Conservation (phyloP, 2,329 filamentous ascomycete species). For the Trematosphaeria pertusa region DNA sequence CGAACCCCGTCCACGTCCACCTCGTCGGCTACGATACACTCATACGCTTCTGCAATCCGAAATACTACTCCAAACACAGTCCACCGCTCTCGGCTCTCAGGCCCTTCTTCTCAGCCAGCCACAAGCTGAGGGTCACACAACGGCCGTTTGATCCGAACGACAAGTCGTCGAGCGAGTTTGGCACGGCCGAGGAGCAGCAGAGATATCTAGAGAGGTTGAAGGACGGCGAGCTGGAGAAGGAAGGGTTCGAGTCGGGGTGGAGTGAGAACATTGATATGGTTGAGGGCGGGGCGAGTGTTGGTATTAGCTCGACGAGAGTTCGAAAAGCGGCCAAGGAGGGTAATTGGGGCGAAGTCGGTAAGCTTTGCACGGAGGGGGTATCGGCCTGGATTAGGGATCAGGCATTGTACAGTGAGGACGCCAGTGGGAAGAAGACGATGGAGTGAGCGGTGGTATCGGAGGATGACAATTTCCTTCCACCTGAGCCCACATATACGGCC, state of each 20-base stretch:
- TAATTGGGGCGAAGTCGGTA: constrained; percentile 57
- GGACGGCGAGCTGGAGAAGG: constrained; percentile 55
- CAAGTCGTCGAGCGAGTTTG: constrained; percentile 62
- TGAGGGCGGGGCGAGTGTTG: constrained; percentile 55
- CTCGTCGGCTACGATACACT: constrained; percentile 80
- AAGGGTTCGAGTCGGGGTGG: constrained; percentile 67
- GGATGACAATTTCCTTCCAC: too few species aligned
- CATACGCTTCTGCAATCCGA: constrained; percentile 73
- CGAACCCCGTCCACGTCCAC: constrained; percentile 64
- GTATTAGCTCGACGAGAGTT: constrained; percentile 67
- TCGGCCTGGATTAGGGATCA: constrained; percentile 64
- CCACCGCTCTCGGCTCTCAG: constrained; percentile 62
- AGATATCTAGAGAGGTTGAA: constrained; percentile 61
- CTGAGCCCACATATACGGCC: too few species aligned
- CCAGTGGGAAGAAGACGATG: constrained; percentile 46
- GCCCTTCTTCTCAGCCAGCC: constrained; percentile 67
- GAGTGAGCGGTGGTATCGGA: constrained; percentile 27
- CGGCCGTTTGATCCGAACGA: constrained; percentile 56
- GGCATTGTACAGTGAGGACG: constrained; percentile 60
- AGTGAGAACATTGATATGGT: constrained; percentile 66
- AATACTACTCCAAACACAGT: constrained; percentile 66
- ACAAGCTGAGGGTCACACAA: constrained; percentile 69
- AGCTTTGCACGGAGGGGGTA: constrained; percentile 65
- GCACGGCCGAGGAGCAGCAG: constrained; percentile 61
- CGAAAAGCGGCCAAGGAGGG: constrained; percentile 61